These are phyloP conservation scores for Epichloe glyceriae DNA, from an alignment of 2,329 filamentous ascomycete genomes.

Conservation along the genomic window DNA sequence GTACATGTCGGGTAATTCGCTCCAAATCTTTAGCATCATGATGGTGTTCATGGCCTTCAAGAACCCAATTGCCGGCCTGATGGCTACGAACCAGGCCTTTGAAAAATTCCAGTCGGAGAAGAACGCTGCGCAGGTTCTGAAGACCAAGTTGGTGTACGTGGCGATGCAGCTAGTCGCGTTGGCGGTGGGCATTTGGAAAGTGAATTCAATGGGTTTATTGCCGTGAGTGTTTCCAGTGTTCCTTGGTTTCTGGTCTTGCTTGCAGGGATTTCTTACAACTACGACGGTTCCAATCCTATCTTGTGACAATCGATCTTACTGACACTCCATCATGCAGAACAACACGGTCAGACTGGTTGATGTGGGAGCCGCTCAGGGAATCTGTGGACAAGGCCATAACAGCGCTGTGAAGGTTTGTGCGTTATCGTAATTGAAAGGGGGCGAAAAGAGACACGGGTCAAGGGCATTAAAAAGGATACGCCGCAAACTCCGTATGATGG, in stretches of 20 bases:
- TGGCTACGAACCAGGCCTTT: conserved; percentile 79
- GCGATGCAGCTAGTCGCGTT: conserved; percentile 75
- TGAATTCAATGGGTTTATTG: conserved; percentile 89
- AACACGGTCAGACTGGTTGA: conserved; percentile 92
- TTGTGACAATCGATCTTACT: not conserved
- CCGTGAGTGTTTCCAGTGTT: conserved; percentile 46
- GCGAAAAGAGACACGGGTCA: not conserved
- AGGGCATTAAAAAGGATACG: not conserved
- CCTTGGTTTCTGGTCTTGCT: not conserved
- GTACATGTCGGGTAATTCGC: conserved; percentile 98
- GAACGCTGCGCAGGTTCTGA: conserved; percentile 59
- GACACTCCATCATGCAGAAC: conserved; percentile 41
- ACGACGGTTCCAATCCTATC: not conserved
- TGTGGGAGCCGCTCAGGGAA: conserved; percentile 73
- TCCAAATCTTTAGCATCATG: conserved; percentile 99
- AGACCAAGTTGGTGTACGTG: conserved; percentile 80
- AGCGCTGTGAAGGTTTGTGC: conserved; percentile 20
- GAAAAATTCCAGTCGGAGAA: conserved; percentile 76
- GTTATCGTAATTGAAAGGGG: not conserved
- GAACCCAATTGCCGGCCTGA: conserved; percentile 74
- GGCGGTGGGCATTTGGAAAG: conserved; percentile 84
- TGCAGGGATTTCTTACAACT: not conserved
- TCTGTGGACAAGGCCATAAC: conserved; percentile 53
- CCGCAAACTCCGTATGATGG: not conserved
- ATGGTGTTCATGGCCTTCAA: conserved; percentile 99